Base-by-base conservation (phyloP, 129 eudicot genomes). In the Solidago caesia region DNA sequence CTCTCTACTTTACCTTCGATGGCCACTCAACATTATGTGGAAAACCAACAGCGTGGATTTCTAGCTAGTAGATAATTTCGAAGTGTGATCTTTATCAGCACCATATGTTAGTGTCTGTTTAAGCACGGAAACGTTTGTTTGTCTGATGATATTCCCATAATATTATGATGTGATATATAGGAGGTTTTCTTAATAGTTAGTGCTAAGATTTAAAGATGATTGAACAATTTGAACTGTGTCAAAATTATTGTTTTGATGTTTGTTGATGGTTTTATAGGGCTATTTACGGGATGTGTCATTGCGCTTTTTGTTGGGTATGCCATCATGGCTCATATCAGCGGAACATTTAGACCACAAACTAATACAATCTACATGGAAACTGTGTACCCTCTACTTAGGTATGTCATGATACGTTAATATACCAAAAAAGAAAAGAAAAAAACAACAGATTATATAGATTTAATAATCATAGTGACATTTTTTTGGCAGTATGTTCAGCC, bases 331-430 rank as follows among this genome's bases (percentile, higher is more conserved):
- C 99, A 87, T 75, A 79, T 81, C 13, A 80, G 89, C 9, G 97
- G 97, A 77, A 87, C 88, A 86, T 95, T 89, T 47, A 83, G 82
- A 70, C 83, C 91, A 72, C 83, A 87, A 70, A 82, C 92, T 14
- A 87, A 95, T 73, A 73, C 91, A 48, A 77, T 91, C 62, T 95
- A 95, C 92, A 91, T 95, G 99, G 99, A 91, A 84, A 95, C 99
- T 8, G 99, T 95, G 25, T 95, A 91, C 56, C 99, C 99, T 49
- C 84, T 95, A 29, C 90, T 91, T 48, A 95, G 99, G 97, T 90
- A 95, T 77, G 85, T 27, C 75, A 1, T 12, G 14, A 33, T 53
- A 66, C 55, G 51, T 65, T 59, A 21, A 56, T 63, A 46, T 63
- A 29, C 39, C 39, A 33, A 33, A 33, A 33, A 33, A 33, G 39